Evolutionary conservation across 306 rosid species (phyloP), one percentile per base, ranked within the genome.

Genomic region (Cucurbita argyrosperma): DNA sequence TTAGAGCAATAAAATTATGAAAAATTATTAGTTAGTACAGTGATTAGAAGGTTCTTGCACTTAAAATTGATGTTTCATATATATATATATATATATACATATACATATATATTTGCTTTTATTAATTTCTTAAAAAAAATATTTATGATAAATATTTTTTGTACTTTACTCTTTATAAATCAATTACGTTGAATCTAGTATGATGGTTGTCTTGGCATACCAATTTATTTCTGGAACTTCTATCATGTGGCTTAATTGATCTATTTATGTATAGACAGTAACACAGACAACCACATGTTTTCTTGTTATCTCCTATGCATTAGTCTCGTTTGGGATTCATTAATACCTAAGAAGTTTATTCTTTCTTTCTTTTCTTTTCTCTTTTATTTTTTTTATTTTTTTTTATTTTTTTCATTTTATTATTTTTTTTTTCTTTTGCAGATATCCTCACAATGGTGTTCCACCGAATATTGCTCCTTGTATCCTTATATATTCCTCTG

Each of bases 401-500:
- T n/a, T n/a, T n/a, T n/a, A n/a, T n/a, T n/a, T n/a, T n/a, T n/a
- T n/a, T n/a, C n/a, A n/a, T n/a, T n/a, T n/a, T n/a, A n/a, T n/a
- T n/a, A n/a, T n/a, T n/a, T 19, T 19, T 19, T 8, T 0, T 7
- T 59, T 4, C 46, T 42, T 66, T 76, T 81, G 79, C 92, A 94
- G 99, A 80, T 94, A 94, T 77, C 76, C 99, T 50, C 86, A 77
- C 65, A 88, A 86, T 76, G 91, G 84, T 30, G 82, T 82, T 50
- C 96, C 99, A 30, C 97, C 97, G 11, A 94, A 91, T 82, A 76
- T 94, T 73, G 96, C 91, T 80, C 90, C 97, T 67, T 79, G 97
- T 94, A 94, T 94, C 98, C 97, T 90, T 89, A 35, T 49, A 57
- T 70, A 64, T 81, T 77, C 60, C 12, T 52, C 50, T 19, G 23